These are phyloP conservation scores for Sarocladiaceae sp. DNA, from an alignment of 2,329 filamentous ascomycete species.

Conservation along the genomic window DNA sequence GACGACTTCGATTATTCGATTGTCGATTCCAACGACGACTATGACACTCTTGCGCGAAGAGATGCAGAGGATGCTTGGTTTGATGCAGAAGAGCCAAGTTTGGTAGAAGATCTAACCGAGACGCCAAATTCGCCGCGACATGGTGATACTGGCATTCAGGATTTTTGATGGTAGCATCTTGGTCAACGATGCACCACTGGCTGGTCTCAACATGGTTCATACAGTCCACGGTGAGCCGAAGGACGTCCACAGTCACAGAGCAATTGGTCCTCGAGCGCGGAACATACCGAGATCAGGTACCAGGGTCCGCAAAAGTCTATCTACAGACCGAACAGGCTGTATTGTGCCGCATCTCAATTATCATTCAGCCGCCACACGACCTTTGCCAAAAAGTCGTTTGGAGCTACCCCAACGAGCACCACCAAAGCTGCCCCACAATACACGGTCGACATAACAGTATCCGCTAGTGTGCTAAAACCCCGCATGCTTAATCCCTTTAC, in stretches of 20 bases:
- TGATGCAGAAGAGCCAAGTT: conserved; percentile 70
- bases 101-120: conserved; percentile 42
- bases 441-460: too few species aligned
- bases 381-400: not conserved
- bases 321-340: not conserved
- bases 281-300: not conserved
- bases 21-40: conserved; percentile 70
- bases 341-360: not conserved
- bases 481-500: too few species aligned
- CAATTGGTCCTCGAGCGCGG: not conserved
- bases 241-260: too few species aligned
- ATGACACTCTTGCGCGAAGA: conserved; percentile 58
- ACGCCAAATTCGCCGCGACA: conserved; percentile 23
- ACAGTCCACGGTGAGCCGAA: not conserved
- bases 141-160: conserved; percentile 69
- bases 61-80: conserved; percentile 74
- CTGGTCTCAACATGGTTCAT: not conserved
- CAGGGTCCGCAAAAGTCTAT: not conserved
- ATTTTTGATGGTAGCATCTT: conserved; percentile 52
- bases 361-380: conserved; percentile 5
- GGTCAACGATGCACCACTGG: not conserved
- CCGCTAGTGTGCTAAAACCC: too few species aligned
- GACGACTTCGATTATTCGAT: conserved; percentile 70
- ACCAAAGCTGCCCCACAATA: conserved; percentile 6
- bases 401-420: too few species aligned